Percentiles rank a stretch among this genome's conserved stretches.
Evolutionary conservation across 768 basidiomycete genomes (phyloP).

Genomic region (Suillus subaureus): DNA sequence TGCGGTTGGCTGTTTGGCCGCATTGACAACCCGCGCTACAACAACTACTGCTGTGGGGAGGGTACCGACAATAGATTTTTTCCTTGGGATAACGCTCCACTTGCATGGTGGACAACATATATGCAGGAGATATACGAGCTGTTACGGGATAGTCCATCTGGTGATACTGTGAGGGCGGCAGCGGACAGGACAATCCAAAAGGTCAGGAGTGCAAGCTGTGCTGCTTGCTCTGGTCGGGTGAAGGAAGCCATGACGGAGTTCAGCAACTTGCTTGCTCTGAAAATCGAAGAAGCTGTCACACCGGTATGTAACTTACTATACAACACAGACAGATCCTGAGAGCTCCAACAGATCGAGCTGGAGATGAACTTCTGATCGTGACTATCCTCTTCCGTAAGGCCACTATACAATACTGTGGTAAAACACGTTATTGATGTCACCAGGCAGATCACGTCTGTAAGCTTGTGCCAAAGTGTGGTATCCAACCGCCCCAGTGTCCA

Average conservation of each 20-base stretch:
- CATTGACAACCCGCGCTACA: too few species aligned
- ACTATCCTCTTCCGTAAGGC: neutral
- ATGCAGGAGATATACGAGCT: conserved; percentile 18
- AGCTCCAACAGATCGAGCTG: conserved; percentile 13
- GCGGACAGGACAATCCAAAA: conserved; percentile 9
- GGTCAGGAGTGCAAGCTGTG: conserved; percentile 5
- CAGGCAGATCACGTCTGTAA: neutral
- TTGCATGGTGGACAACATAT: conserved; percentile 28
- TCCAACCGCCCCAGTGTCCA: neutral
- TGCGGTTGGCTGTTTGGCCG: conserved; percentile 17
- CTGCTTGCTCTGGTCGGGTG: conserved; percentile 10
- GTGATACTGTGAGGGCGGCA: conserved; percentile 10
- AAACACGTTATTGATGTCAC: neutral
- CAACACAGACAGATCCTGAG: neutral
- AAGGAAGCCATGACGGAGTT: conserved; percentile 21
- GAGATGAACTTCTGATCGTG: conserved; percentile 13
- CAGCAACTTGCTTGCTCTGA: conserved; percentile 11
- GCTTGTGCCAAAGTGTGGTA: neutral
- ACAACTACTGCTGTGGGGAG: conserved; percentile 1
- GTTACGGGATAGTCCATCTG: conserved; percentile 23
- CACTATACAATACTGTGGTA: neutral
- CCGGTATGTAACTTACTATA: conserved; percentile 13
- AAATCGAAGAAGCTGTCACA: conserved; percentile 18
- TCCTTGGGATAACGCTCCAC: neutral
- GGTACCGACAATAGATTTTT: neutral